These are phyloP conservation scores for Stropharia rugosoannulata DNA, from an alignment of 768 basidiomycete genomes.

Conservation along the genomic window DNA sequence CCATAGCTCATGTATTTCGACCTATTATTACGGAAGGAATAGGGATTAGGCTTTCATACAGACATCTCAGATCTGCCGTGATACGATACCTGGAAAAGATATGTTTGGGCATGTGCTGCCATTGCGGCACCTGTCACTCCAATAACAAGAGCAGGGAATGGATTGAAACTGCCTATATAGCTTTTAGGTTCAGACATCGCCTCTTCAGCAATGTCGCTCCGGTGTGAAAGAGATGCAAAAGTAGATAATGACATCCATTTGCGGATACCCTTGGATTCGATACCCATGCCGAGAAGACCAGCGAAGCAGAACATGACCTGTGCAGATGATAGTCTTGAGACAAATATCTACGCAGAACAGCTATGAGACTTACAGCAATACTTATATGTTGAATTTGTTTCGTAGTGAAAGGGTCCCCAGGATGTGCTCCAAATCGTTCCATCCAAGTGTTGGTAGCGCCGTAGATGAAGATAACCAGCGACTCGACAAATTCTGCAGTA, in stretches of 20 bases:
- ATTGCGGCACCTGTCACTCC: conserved; percentile 94
- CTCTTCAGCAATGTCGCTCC: conserved; percentile 33
- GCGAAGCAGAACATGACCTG: conserved; percentile 95
- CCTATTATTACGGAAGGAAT: conserved; percentile 36
- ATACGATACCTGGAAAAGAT: conserved; percentile 75
- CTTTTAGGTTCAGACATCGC: conserved; percentile 65
- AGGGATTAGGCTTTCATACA: conserved; percentile 2
- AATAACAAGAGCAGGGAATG: conserved; percentile 90
- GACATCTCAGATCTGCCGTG: background rate
- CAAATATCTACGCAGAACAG: background rate
- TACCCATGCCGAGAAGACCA: conserved; percentile 85
- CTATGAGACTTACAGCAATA: conserved; percentile 64
- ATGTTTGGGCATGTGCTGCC: conserved; percentile 88
- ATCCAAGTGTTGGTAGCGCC: conserved; percentile 95
- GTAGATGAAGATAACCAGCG: conserved; percentile 80
- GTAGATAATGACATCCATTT: conserved; percentile 69
- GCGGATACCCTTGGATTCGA: conserved; percentile 77
- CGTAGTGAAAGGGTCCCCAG: conserved; percentile 83
- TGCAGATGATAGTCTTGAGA: background rate
- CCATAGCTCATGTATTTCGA: conserved; percentile 91
- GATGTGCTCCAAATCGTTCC: conserved; percentile 86
- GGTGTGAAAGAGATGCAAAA: conserved; percentile 28
- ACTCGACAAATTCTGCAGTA: conserved; percentile 79
- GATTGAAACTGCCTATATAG: conserved; percentile 81
- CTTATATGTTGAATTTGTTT: conserved; percentile 94